Base-by-base conservation (phyloP, 78 protist species). In the Capsaspora owczarzaki region DNA sequence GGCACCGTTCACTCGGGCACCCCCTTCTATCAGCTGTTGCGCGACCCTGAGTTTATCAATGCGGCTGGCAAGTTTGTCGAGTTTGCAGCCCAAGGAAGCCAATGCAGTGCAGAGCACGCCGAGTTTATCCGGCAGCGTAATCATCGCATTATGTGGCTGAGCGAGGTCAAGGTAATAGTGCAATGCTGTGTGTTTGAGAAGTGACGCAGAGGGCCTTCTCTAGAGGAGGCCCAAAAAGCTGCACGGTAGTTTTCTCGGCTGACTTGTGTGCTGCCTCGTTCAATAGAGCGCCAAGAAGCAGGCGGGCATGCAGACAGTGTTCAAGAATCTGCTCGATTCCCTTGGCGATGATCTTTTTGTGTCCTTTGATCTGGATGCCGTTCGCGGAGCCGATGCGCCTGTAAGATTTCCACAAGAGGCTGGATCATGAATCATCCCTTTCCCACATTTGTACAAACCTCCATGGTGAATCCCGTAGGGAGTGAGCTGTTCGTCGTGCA, bases 1-100 rank as follows among this genome's bases (percentile, higher is more conserved):
- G 85, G 86, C 38, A 20, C 1, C 27, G 82, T 46, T 0, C 90
- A 86, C 78, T 56, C 78, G n/a, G 90, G 90, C 14, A 79, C 86
- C 25, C 90, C 90, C 23, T 86, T 86, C 71, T 76, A 86, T 27
- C 61, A 60, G 3, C 85, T 86, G 53, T 41, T 81, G 47, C 60
- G 44, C 37, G 56, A 44, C 49, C 2, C 38, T 27, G 61, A 42
- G 22, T 79, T 61, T 25, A 49, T 6, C 8, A 20, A 10, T 41
- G 12, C 76, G 40, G 10, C 2, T 25, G 78, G 75, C 25, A 8
- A 37, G 1, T 81, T 86, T 35, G 79, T 41, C 19, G 90, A 86
- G 85, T 86, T 82, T 35, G 90, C 84, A 22, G 61, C 79, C 46
- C 90, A 86, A 37, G 85, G 86, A n/a, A 25, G 40, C 29, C 90